Conservation (phyloP, 1,284 basidiomycete species). For the Ceratobasidium theobromae region DNA sequence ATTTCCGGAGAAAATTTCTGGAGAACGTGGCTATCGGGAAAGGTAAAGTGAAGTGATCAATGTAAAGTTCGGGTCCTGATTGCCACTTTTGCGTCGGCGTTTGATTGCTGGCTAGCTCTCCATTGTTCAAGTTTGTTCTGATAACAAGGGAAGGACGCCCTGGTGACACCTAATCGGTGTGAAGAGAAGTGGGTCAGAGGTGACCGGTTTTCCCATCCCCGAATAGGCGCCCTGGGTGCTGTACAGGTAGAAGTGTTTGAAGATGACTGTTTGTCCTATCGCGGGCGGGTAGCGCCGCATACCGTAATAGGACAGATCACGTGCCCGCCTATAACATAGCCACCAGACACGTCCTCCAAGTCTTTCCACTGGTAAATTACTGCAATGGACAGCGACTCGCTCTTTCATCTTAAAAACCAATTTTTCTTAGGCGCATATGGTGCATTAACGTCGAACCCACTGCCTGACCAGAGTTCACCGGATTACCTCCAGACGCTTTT, state of each 20-base stretch:
- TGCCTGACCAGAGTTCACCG: conserved; percentile 62
- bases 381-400: conserved; percentile 38
- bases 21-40: not conserved
- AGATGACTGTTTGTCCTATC: no score
- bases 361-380: not conserved
- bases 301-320: not conserved
- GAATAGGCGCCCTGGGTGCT: no score
- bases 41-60: no score
- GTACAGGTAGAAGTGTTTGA: not conserved
- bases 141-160: not conserved
- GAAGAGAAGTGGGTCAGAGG: not conserved
- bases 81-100: no score
- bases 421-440: conserved; percentile 79
- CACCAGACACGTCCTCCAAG: not conserved
- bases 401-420: conserved; percentile 83
- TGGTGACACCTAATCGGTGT: not conserved
- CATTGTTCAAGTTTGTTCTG: not conserved
- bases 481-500: conserved; percentile 67
- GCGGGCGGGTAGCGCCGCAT: no score
- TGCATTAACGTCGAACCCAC: conserved; percentile 53
- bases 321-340: not conserved
- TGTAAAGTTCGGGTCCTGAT: no score
- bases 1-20: not conserved
- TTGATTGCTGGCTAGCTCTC: no score
- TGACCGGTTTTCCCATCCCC: no score